Percentiles rank a stretch among this genome's conserved stretches.
Conservation (phyloP, 148 eudicot species). For the Rhododendron kiyosumense region DNA sequence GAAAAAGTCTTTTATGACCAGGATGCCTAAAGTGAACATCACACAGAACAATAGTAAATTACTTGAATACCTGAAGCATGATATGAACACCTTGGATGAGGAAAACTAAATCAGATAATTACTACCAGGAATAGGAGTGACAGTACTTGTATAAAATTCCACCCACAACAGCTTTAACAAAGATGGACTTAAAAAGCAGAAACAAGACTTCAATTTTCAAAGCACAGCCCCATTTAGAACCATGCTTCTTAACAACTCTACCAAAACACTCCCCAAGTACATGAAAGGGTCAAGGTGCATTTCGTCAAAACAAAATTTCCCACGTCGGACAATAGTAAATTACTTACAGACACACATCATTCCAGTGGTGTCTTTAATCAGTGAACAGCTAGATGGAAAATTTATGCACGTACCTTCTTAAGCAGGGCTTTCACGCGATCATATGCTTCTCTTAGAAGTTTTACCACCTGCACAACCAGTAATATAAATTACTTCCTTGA, state of each 20-base stretch:
- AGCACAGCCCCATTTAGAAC: neutral
- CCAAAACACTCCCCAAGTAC: neutral
- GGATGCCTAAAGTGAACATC: neutral
- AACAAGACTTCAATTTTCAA: neutral
- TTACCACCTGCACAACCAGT: conserved; percentile 59
- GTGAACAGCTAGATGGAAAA: neutral
- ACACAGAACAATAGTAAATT: neutral
- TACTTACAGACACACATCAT: neutral
- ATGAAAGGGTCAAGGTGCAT: neutral
- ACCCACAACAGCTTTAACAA: neutral
- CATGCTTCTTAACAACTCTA: conserved; percentile 1
- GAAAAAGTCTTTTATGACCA: neutral
- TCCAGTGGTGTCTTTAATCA: neutral
- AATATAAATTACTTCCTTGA: conserved; percentile 7
- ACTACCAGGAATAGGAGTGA: neutral
- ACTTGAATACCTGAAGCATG: neutral
- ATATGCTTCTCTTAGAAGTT: conserved; percentile 84
- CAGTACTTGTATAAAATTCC: neutral
- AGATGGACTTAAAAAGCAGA: neutral
- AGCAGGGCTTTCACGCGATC: conserved; percentile 82
- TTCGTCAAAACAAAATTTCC: neutral
- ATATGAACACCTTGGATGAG: neutral
- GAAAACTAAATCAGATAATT: neutral
- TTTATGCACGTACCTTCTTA: conserved; percentile 54
- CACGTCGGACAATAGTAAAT: neutral